A percentile compares a stretch with the other conserved stretches of the same genome.
phyloP scores from a whole-genome alignment of 768 basidiomycete genomes.

The Phylloporus scabripes region DNA sequence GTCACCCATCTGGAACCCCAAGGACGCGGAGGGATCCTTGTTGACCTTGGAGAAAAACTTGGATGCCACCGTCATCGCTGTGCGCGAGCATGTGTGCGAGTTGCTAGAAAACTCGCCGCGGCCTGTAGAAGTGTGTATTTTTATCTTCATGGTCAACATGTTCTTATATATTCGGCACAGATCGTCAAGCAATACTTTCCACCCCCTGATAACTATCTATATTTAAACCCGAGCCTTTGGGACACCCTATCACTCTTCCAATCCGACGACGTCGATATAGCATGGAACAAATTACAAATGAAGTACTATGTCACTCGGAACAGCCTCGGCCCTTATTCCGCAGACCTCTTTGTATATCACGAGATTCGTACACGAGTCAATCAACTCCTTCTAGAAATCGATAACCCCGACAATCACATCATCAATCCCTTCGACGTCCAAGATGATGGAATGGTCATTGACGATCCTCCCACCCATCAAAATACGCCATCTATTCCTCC shows the following conservation, averaged over 20 bases:
- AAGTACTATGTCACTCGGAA: conserved; percentile 57
- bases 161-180: conserved; percentile 31
- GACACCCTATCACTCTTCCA: conserved; percentile 40
- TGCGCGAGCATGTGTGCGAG: conserved; percentile 64
- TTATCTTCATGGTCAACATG: background rate
- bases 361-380: conserved; percentile 52
- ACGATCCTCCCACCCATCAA: conserved; percentile 14
- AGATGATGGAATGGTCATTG: conserved; percentile 27
- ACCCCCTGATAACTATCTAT: conserved; percentile 49
- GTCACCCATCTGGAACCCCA: conserved; percentile 80
- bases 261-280: conserved; percentile 38
- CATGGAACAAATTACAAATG: conserved; percentile 54
- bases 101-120: conserved; percentile 55
- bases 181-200: conserved; percentile 51
- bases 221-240: conserved; percentile 54
- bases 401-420: conserved; percentile 15
- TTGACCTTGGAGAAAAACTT: conserved; percentile 61
- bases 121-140: conserved; percentile 53
- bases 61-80: conserved; percentile 70
- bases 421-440: conserved; percentile 12
- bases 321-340: conserved; percentile 69
- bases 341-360: conserved; percentile 62
- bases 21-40: conserved; percentile 60
- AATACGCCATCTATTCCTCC: conserved; percentile 28
- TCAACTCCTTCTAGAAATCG: conserved; percentile 33